Base-by-base conservation (phyloP, 2,329 filamentous ascomycete genomes). In the Colletotrichum sansevieriae region DNA sequence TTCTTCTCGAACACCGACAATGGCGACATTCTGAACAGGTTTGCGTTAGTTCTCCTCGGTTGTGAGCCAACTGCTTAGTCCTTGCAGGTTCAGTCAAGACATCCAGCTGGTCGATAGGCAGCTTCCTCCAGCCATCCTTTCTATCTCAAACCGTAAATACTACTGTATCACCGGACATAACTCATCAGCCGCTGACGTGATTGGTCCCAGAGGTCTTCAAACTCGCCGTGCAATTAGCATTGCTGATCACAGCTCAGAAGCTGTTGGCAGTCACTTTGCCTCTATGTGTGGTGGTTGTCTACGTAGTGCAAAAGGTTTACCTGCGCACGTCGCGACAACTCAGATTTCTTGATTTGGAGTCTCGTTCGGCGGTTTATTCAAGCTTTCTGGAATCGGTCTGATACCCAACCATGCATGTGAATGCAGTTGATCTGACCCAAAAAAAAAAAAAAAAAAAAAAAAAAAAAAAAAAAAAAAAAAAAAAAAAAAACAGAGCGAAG, bases 321-420 rank as follows among this genome's bases (percentile, higher is more conserved):
- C 76, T 84, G 0, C 76, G 77, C 15, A 84, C 82, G 0, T 83
- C 82, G 0, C 75, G 82, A 0, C 82, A 83, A 56, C 70, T 83
- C 2, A 78, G 82, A 3, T 71, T 81, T 3, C 73, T 83, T 2
- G 81, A 83, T 22, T 75, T 83, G 0, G 81, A 83, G 68, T 76
- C 78, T 4, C 83, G 82, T 56, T 76, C 77, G 0, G 81, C 81
- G 1, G 66, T 83, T 0, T 82, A 81, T 55, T 78, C 78, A 0
- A 76, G 78, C 9, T 81, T 83, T 60, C 76, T 81, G 9, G 86
- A 88, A 63, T 83, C 83, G 0, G 72, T 59, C 22, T 3, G 15
- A 8, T 29, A 29, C 29, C 29, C 29, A 6, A 29, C 29, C 29
- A 29, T 9, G 29, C 29, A 29, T 29, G 29, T 9, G 29, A 29